Evolutionary conservation across 2,329 filamentous ascomycete genomes (phyloP).

Genomic region (Calonectria fujianensis): DNA sequence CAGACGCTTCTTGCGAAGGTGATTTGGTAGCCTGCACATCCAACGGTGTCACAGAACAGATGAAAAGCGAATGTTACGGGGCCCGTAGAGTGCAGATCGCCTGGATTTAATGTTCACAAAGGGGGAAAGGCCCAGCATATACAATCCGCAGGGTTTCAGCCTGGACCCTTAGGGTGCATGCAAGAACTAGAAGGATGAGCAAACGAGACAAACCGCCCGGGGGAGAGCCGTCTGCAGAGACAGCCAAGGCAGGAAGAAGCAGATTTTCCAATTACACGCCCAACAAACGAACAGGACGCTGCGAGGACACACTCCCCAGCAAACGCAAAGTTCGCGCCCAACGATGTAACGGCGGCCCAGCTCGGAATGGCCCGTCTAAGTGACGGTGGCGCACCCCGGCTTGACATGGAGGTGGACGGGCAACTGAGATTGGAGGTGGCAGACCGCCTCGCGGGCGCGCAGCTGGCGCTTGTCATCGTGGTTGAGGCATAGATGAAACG

Average conservation of each 20-base stretch:
- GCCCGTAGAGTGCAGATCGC: not conserved
- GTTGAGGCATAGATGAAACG: conserved; percentile 5
- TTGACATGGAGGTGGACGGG: conserved; percentile 4
- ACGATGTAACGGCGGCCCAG: conserved; percentile 2
- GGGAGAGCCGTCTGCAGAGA: not conserved
- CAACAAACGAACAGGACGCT: not conserved
- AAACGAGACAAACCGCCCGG: not conserved
- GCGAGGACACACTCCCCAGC: not conserved
- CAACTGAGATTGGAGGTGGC: not conserved
- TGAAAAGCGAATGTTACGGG: not conserved
- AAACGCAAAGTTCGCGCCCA: not conserved
- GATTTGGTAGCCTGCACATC: not conserved
- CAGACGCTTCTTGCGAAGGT: not conserved
- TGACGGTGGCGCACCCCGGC: not conserved
- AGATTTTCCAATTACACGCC: not conserved
- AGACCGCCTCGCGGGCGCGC: conserved; percentile 1
- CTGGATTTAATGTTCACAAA: not conserved
- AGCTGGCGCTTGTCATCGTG: not conserved
- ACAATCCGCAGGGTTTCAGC: conserved; percentile 3
- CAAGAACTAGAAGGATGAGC: not conserved
- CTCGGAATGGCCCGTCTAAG: conserved; percentile 14
- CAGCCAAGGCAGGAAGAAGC: not conserved
- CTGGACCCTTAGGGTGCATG: not conserved
- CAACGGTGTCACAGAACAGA: not conserved
- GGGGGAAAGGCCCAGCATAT: not conserved